Conservation (phyloP, 1,284 basidiomycete species). For the Melanopsichium pennsylvanicum region DNA sequence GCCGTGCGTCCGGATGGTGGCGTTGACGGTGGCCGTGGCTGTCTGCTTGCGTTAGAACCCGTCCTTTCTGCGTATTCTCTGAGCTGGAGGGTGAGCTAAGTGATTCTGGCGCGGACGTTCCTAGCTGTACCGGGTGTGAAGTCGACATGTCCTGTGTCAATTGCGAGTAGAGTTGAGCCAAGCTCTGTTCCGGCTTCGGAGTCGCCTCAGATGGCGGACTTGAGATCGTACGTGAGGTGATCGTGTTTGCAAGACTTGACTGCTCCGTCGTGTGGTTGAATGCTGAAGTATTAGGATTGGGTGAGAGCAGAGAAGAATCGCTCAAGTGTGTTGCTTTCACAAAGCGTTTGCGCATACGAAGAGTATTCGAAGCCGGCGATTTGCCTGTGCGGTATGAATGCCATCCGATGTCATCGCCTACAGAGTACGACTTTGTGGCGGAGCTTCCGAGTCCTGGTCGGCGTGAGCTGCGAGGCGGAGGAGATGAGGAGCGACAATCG, state of each 20-base stretch:
- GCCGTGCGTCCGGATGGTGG: conserved; percentile 9
- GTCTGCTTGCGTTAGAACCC: background rate
- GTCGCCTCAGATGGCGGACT: background rate
- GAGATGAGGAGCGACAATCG: background rate
- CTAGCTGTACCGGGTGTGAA: too few relatives aligned
- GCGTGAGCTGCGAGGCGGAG: background rate
- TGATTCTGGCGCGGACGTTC: too few relatives aligned
- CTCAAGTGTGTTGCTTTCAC: conserved; percentile 27
- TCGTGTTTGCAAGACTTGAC: too few relatives aligned
- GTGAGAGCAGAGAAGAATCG: conserved; percentile 5
- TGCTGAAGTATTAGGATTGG: background rate
- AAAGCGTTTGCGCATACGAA: conserved; percentile 24
- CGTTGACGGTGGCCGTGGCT: conserved; percentile 18
- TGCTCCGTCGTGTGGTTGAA: background rate
- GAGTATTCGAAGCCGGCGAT: conserved; percentile 2
- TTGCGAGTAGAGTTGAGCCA: conserved; percentile 26
- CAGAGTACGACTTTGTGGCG: background rate
- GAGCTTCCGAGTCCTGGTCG: conserved; percentile 18
- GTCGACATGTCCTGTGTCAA: conserved; percentile 13
- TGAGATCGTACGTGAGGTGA: background rate
- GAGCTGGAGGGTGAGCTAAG: background rate
- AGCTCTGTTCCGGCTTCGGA: background rate
- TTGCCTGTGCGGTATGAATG: conserved; percentile 7
- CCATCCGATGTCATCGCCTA: background rate
- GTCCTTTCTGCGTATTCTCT: background rate